Conservation (phyloP, 2,329 filamentous ascomycete genomes). For the Orbilia ellipsospora region DNA sequence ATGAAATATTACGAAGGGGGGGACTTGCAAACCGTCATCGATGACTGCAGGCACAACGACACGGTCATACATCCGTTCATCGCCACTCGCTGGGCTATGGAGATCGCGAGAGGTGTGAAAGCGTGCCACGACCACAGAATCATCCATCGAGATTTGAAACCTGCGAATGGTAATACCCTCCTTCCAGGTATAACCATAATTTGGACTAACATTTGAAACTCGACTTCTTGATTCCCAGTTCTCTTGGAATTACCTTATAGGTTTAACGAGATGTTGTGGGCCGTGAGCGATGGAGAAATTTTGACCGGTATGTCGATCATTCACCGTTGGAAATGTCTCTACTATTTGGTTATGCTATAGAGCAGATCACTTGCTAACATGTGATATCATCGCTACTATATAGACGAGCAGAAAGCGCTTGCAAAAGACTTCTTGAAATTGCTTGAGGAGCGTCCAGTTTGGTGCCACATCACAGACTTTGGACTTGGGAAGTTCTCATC, state of each 20-base stretch:
- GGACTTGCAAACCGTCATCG: slow-evolving; percentile 29
- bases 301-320: too few relatives aligned
- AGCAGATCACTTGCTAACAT: background rate
- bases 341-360: too few relatives aligned
- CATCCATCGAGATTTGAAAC: slow-evolving; percentile 49
- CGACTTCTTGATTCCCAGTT: background rate
- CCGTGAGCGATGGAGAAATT: too few relatives aligned
- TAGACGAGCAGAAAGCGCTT: background rate
- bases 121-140: slow-evolving; percentile 43
- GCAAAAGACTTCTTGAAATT: slow-evolving; percentile 16
- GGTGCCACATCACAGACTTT: slow-evolving; percentile 50
- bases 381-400: background rate
- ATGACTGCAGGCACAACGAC: slow-evolving; percentile 5
- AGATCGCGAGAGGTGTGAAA: slow-evolving; percentile 40
- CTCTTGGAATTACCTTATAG: background rate
- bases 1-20: slow-evolving; percentile 42
- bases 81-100: slow-evolving; percentile 35
- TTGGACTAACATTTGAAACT: background rate
- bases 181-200: background rate
- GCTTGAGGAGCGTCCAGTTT: slow-evolving; percentile 15
- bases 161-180: slow-evolving; percentile 19
- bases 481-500: slow-evolving; percentile 33
- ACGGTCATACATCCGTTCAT: slow-evolving; percentile 33
- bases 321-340: too few relatives aligned
- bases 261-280: too few relatives aligned